These are phyloP conservation scores for Arthrinium puccinioides DNA, from an alignment of 2,329 filamentous ascomycete species.

Conservation along the genomic window DNA sequence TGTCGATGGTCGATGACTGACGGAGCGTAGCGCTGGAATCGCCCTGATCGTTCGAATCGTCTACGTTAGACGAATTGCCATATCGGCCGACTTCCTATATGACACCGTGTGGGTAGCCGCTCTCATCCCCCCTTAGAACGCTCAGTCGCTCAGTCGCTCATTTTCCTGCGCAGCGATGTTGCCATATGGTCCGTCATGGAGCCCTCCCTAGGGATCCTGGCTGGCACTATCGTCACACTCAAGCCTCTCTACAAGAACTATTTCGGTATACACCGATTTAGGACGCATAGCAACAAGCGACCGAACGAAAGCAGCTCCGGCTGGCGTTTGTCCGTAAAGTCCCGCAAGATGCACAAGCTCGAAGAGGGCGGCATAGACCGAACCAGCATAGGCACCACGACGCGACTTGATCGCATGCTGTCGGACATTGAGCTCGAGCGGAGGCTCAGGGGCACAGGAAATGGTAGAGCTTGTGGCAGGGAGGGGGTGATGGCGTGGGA, in stretches of 20 bases:
- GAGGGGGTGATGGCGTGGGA: too few species aligned
- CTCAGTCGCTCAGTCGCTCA: background rate
- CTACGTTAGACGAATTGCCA: conserved; percentile 19
- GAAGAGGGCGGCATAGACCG: too few species aligned
- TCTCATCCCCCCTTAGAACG: background rate
- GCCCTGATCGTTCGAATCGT: conserved; percentile 30
- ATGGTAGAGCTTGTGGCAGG: too few species aligned
- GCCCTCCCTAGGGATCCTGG: conserved; percentile 25
- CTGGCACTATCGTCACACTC: conserved; percentile 22
- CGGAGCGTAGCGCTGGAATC: conserved; percentile 25
- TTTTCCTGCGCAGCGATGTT: conserved; percentile 18
- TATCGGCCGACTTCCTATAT: conserved; percentile 21
- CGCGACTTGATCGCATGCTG: too few species aligned
- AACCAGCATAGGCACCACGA: too few species aligned
- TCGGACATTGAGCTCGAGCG: too few species aligned
- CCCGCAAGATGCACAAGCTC: background rate
- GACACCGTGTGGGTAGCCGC: conserved; percentile 21
- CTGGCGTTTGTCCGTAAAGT: too few species aligned
- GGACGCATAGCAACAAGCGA: background rate
- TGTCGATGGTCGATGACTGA: conserved; percentile 1
- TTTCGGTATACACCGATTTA: conserved; percentile 5
- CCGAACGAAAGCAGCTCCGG: background rate
- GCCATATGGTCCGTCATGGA: conserved; percentile 24
- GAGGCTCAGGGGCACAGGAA: too few species aligned
- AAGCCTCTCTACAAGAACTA: conserved; percentile 22